Base-by-base conservation (phyloP, 257 asterid genomes). In the Eucommia ulmoides region DNA sequence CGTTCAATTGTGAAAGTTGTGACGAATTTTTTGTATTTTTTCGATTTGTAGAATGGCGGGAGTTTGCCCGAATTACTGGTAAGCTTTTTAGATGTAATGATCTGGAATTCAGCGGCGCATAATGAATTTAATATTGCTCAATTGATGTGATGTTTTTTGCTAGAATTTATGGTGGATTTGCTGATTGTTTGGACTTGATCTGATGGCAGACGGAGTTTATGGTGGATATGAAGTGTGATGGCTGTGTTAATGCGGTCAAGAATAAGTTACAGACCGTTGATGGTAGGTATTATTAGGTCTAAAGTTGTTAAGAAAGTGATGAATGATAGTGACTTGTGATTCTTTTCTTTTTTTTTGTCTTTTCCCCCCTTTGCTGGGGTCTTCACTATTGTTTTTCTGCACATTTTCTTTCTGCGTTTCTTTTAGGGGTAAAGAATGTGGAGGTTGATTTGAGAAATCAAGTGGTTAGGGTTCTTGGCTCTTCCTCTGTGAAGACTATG, bases 191-290 rank as follows among this genome's bases (percentile, higher is more conserved):
- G 7, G 38, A 29, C 7, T 29, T 29, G 12, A 29, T 29, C 35
- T 68, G 33, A 22, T 67, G 55, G 33, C 94, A 85, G 96, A 78
- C 93, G 56, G 94, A 89, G 68, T 89, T 56, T 65, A 85, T 85
- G 98, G 98, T 82, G 79, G 93, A 89, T 53, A 85, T 89, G 92
- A 58, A 71, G 50, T 89, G 94, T 55, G 93, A 80, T 65, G 96
- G 91, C 52, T 89, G 94, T 76, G 96, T 82, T 53, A 82, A 62
- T 19, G 63, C 94, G 1, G 96, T 89, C 70, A 82, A 71, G 78
- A 71, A 46, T 67, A 89, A 82, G 62, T 65, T 89, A 73, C 77
- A 76, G 65, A 68, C 79, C 21, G 69, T 89, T 66, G 88, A 74
- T 52, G 94, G 97, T 84, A 68, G 49, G 79, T 63, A 17, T 3